Evolutionary conservation across 108 stramenopile genomes (phyloP).

Genomic region (Nannochloropsis gaditana): DNA sequence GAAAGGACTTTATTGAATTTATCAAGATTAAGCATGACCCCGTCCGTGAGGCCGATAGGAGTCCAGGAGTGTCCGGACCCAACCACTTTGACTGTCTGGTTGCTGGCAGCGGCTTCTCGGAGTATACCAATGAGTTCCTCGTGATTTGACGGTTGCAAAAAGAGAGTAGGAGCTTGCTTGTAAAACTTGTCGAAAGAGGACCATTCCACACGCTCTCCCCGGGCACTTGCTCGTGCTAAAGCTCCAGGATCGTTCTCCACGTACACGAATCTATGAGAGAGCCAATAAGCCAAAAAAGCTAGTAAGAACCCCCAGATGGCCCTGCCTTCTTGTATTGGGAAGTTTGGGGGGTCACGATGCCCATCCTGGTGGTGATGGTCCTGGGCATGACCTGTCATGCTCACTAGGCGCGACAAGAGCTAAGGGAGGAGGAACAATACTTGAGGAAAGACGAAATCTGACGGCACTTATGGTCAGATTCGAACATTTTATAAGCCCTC

Average conservation of each 20-base stretch:
- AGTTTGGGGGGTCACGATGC: background rate
- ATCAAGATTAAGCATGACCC: conserved; percentile 5
- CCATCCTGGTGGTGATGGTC: background rate
- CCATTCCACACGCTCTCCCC: conserved; percentile 5
- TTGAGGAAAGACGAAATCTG: no score
- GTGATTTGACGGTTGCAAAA: background rate
- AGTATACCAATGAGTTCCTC: background rate
- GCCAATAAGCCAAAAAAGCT: background rate
- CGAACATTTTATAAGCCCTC: no score
- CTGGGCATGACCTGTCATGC: background rate
- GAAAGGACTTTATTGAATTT: conserved; percentile 5
- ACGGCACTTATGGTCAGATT: no score
- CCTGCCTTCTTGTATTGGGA: background rate
- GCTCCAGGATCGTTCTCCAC: background rate
- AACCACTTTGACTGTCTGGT: conserved; percentile 20
- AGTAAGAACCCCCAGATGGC: background rate
- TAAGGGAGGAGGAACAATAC: no score
- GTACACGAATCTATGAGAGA: background rate
- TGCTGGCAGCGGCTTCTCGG: background rate
- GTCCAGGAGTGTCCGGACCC: background rate
- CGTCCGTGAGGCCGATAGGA: conserved; percentile 11
- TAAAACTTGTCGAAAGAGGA: background rate
- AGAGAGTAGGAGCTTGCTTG: background rate
- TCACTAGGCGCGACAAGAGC: no score
- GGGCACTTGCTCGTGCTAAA: background rate